A percentile compares a stretch with the other conserved stretches of the same genome.
phyloP scores from a whole-genome alignment of 257 asterid genomes.

The Catharanthus roseus region DNA sequence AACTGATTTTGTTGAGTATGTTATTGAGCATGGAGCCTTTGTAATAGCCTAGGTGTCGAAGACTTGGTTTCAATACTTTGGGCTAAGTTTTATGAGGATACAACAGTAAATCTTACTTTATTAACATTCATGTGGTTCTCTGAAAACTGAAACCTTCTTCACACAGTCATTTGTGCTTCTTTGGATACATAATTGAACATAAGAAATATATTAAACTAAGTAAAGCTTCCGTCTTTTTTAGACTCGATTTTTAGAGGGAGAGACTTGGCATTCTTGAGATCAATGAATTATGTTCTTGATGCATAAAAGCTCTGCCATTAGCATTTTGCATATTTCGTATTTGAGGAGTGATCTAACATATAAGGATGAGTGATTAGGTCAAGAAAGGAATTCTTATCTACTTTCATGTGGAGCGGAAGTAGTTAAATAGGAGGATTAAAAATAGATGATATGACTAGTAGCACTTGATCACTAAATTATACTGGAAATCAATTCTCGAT shows the following conservation, averaged over 20 bases:
- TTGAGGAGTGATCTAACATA: background rate
- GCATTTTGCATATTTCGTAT: background rate
- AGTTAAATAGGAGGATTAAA: background rate
- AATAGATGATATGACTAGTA: background rate
- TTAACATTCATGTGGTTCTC: background rate
- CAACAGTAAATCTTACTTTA: too few relatives aligned
- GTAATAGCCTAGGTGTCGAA: background rate
- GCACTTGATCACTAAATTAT: background rate
- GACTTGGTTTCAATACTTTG: background rate
- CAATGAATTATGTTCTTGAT: background rate
- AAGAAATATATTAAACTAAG: background rate
- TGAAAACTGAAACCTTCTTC: background rate
- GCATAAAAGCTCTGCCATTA: background rate
- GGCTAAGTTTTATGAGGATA: too few relatives aligned
- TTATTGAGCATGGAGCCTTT: background rate
- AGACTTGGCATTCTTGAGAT: background rate
- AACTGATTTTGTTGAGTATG: background rate
- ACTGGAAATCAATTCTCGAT: background rate
- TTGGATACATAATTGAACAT: background rate
- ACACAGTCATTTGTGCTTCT: background rate
- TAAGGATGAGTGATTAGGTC: background rate
- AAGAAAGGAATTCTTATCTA: background rate
- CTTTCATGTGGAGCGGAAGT: background rate
- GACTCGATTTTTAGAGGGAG: too few relatives aligned
- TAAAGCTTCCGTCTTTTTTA: background rate